phyloP scores from a whole-genome alignment of 352 stramenopile genomes.

The Phytophthora pistaciae region DNA sequence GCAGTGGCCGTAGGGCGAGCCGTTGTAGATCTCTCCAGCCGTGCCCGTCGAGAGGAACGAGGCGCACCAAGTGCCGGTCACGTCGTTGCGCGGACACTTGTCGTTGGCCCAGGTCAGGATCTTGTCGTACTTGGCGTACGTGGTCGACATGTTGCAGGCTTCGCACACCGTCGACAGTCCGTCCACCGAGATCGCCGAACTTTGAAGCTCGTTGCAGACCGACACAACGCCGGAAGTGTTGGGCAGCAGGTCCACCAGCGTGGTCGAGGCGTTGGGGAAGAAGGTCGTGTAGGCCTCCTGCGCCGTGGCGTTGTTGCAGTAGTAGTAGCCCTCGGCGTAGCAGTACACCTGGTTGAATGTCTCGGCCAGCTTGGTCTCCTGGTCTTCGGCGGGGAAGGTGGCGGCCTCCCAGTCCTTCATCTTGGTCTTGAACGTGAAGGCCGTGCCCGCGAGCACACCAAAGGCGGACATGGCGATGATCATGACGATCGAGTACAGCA shows the following conservation, averaged over 20 bases:
- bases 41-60: conserved; percentile 58
- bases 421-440: conserved; percentile 80
- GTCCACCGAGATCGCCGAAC: conserved; percentile 22
- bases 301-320: conserved; percentile 83
- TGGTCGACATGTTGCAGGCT: conserved; percentile 63
- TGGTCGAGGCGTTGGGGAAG: conserved; percentile 53
- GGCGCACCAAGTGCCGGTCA: conserved; percentile 68
- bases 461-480: conserved; percentile 77
- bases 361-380: conserved; percentile 67
- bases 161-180: conserved; percentile 58
- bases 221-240: conserved; percentile 68
- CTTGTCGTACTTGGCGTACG: conserved; percentile 72
- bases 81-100: conserved; percentile 62
- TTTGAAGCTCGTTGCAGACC: conserved; percentile 51
- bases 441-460: conserved; percentile 69
- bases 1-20: conserved; percentile 82
- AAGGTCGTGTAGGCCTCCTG: conserved; percentile 69
- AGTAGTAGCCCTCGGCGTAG: conserved; percentile 85
- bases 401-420: conserved; percentile 63
- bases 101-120: conserved; percentile 74
- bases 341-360: conserved; percentile 89
- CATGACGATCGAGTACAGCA: conserved; percentile 82
- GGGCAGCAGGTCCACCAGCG: conserved; percentile 55
- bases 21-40: conserved; percentile 56
- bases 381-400: conserved; percentile 58